Evolutionary conservation across 305 asterid genomes (phyloP).

Genomic region (Plantago lanceolata): DNA sequence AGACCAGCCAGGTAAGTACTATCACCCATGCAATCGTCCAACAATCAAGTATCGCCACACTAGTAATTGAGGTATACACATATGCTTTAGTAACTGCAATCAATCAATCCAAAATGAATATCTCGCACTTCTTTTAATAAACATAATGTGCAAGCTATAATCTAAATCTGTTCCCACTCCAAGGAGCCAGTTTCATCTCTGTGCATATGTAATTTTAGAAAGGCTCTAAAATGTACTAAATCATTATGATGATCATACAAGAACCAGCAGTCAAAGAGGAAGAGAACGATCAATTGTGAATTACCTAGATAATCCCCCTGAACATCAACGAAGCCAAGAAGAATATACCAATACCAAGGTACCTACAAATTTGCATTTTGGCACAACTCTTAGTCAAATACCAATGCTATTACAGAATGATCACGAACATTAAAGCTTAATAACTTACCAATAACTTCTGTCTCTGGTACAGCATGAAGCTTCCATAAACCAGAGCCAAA

Average conservation of each 20-base stretch:
- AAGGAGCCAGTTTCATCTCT: neutral
- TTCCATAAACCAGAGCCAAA: constrained; percentile 59
- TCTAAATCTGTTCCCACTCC: neutral
- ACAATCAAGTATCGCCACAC: constrained; percentile 69
- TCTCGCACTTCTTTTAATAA: neutral
- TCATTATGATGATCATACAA: neutral
- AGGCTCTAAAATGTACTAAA: neutral
- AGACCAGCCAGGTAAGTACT: constrained; percentile 57
- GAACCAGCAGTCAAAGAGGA: neutral
- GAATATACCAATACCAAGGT: constrained; percentile 77
- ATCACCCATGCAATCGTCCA: constrained; percentile 76
- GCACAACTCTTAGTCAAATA: neutral
- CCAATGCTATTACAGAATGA: neutral
- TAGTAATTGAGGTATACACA: constrained; percentile 69
- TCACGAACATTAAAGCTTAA: neutral
- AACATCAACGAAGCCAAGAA: constrained; percentile 59
- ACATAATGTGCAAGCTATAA: neutral
- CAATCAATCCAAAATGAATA: neutral
- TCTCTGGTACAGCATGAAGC: constrained; percentile 49
- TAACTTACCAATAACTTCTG: constrained; percentile 49
- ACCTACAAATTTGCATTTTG: constrained; percentile 39
- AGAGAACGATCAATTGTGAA: neutral
- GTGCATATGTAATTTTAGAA: neutral
- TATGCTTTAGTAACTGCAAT: constrained; percentile 66
- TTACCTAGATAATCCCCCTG: constrained; percentile 81